These are phyloP conservation scores for Candida loeiensis DNA, from an alignment of 805 yeast genomes.

Conservation along the genomic window DNA sequence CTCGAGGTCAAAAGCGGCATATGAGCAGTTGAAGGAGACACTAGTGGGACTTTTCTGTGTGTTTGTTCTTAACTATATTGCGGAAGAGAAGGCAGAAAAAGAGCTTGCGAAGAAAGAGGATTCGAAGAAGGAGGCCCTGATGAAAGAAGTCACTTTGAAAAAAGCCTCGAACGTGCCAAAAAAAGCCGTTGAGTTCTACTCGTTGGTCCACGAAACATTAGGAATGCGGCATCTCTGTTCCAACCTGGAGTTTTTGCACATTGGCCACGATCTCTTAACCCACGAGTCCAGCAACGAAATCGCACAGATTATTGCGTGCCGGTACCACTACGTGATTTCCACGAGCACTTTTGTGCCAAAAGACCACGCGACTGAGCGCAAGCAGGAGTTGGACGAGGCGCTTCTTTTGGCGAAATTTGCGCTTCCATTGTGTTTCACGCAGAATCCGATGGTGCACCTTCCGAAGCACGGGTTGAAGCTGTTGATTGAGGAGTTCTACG, in stretches of 20 bases:
- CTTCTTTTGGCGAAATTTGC: slow-evolving; percentile 45
- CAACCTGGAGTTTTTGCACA: slow-evolving; percentile 51
- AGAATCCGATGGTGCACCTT: slow-evolving; percentile 55
- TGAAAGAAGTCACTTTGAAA: too few species aligned
- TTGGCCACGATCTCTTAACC: slow-evolving; percentile 54
- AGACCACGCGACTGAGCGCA: slow-evolving; percentile 53
- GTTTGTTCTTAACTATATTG: slow-evolving; percentile 35
- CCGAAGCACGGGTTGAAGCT: slow-evolving; percentile 70
- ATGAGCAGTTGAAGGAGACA: slow-evolving; percentile 44
- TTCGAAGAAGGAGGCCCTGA: too few species aligned
- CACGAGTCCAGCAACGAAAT: slow-evolving; percentile 58
- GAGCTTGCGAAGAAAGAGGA: too few species aligned
- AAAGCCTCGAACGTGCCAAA: too few species aligned
- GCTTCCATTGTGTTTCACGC: slow-evolving; percentile 51
- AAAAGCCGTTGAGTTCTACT: slow-evolving; percentile 45
- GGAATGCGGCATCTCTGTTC: slow-evolving; percentile 73
- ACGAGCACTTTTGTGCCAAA: slow-evolving; percentile 58
- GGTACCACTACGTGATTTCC: slow-evolving; percentile 64
- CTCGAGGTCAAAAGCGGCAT: slow-evolving; percentile 41
- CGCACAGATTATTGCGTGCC: slow-evolving; percentile 74
- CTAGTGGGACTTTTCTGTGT: slow-evolving; percentile 37
- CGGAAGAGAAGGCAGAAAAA: too few species aligned
- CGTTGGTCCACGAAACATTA: slow-evolving; percentile 66
- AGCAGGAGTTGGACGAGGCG: slow-evolving; percentile 31
- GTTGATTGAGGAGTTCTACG: slow-evolving; percentile 67